Conservation (phyloP, 2,329 filamentous ascomycete genomes). For the Colletotrichum simmondsii region DNA sequence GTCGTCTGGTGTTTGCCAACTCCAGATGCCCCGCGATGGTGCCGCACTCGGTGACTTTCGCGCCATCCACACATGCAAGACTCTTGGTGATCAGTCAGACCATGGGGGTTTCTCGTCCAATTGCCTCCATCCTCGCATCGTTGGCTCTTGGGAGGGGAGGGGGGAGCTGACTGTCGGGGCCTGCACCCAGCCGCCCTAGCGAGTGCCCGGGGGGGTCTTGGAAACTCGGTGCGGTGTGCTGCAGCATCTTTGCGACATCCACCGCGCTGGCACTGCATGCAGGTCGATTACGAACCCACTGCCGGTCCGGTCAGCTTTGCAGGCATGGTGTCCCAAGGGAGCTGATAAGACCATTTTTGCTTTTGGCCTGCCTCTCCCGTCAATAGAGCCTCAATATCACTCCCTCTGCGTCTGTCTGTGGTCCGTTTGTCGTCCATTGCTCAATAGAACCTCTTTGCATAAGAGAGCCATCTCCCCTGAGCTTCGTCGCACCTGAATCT, state of each 20-base stretch:
- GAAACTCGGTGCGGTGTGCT: conserved; percentile 2
- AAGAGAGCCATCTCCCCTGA: background rate
- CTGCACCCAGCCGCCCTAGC: conserved; percentile 24
- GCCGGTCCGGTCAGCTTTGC: conserved; percentile 18
- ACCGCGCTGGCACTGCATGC: conserved; percentile 29
- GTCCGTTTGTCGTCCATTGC: background rate
- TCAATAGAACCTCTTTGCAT: background rate
- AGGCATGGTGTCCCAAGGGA: conserved; percentile 20
- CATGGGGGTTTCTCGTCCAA: conserved; percentile 14
- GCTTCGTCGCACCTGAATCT: conserved; percentile 23
- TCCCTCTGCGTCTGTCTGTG: background rate
- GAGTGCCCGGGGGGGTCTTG: conserved; percentile 16
- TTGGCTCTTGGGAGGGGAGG: conserved; percentile 1
- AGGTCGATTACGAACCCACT: conserved; percentile 26
- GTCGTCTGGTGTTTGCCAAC: conserved; percentile 14
- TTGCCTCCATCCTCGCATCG: conserved; percentile 14
- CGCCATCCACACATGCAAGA: background rate
- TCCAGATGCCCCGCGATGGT: conserved; percentile 4
- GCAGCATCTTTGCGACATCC: conserved; percentile 30
- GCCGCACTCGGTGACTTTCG: background rate
- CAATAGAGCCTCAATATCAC: conserved; percentile 21
- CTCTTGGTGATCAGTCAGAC: conserved; percentile 25
- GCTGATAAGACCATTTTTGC: background rate
- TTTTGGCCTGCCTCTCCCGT: background rate
- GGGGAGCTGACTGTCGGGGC: conserved; percentile 14